Base-by-base conservation (phyloP, 805 yeast genomes). In the Myxozyma neglecta region DNA sequence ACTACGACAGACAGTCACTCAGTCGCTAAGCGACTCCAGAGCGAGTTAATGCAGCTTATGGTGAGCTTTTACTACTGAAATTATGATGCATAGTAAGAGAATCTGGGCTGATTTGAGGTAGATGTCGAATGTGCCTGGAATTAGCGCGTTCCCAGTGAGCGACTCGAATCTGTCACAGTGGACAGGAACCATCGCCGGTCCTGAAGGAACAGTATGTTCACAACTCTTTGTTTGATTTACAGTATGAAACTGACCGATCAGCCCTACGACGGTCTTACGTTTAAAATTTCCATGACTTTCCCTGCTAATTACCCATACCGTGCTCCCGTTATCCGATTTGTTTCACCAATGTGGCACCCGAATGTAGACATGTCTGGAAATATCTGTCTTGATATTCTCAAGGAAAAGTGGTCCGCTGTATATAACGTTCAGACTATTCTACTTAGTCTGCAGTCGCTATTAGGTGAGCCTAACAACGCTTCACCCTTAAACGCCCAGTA, bases 271-370 rank as follows among this genome's bases (percentile, higher is more conserved):
- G 80, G 80, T 56, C 76, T 82, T 59, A 79, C 75, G 56, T 85
- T 80, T 74, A 81, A 81, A 59, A 76, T 85, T 52, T 71, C 79
- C 37, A 72, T 85, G 65, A 72, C 72, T 48, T 85, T 85, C 69
- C 85, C 87, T 10, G 73, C 75, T 45, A 79, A 80, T 68, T 85
- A 85, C 70, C 89, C 89, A 0, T 83, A 80, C 69, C 71, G 76
- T 2, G 84, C 89, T 3, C 89, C 89, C 32, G 73, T 73, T 35
- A 80, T 85, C 69, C 78, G 74, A 66, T 85, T 85, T 69, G 79
- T 77, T 37, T 80, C 84, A 47, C 86, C 87, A 16, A 80, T 84
- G 80, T 83, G 84, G 80, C 88, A 84, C 69, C 89, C 89, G 34
- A 85, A 85, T 69, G 83, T 85, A 63, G 86, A 84, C 67, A 80